phyloP scores from a whole-genome alignment of 768 basidiomycete genomes.

The Psilocybe azurescens region DNA sequence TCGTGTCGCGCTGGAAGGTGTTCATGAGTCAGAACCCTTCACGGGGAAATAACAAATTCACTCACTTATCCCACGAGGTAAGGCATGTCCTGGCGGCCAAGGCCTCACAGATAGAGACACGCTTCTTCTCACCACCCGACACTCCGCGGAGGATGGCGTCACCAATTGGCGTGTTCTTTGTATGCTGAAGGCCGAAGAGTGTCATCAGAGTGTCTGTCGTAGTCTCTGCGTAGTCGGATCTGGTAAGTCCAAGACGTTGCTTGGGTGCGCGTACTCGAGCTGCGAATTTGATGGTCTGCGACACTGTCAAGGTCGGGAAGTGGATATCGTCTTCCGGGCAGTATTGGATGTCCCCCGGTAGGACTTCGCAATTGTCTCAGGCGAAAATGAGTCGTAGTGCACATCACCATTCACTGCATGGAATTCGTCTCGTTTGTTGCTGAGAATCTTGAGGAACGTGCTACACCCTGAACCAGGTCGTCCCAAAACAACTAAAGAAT shows the following conservation, averaged over 20 bases:
- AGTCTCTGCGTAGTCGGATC: constrained; percentile 45
- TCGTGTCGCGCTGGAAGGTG: constrained; percentile 55
- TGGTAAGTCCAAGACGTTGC: constrained; percentile 40
- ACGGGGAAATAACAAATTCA: not conserved
- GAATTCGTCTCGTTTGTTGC: constrained; percentile 77
- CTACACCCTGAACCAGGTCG: constrained; percentile 86
- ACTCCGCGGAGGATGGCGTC: constrained; percentile 77
- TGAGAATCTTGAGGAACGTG: constrained; percentile 81
- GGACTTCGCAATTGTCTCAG: constrained; percentile 62
- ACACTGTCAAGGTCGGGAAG: constrained; percentile 75
- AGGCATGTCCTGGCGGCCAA: constrained; percentile 63
- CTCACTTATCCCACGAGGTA: constrained; percentile 71
- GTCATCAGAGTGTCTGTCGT: constrained; percentile 61
- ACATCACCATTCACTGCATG: constrained; percentile 73
- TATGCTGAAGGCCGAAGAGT: constrained; percentile 79
- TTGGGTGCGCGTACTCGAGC: constrained; percentile 71
- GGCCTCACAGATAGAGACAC: constrained; percentile 77
- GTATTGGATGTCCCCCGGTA: constrained; percentile 81
- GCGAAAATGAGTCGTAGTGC: constrained; percentile 76
- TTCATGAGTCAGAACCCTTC: not conserved
- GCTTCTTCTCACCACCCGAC: constrained; percentile 80
- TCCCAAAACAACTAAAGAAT: constrained; percentile 74
- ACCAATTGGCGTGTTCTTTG: constrained; percentile 75
- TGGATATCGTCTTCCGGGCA: constrained; percentile 55
- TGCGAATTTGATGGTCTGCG: constrained; percentile 76